Percentiles rank a stretch among this genome's conserved stretches.
Conservation (phyloP, 306 rosid genomes). For the Acacia melanoxylon region DNA sequence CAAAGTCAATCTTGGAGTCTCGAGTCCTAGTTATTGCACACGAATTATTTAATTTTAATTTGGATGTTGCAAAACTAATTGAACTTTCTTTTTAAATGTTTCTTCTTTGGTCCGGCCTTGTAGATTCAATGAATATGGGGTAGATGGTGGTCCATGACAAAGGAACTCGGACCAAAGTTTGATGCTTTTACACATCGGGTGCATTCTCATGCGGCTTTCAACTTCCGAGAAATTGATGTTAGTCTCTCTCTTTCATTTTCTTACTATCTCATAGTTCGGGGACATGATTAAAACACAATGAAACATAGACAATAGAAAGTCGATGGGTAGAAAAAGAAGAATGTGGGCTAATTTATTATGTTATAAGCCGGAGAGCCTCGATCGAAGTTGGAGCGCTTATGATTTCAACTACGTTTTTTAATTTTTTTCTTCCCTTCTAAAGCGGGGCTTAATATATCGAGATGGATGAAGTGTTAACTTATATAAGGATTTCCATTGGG, state of each 20-base stretch:
- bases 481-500: slow-evolving; percentile 7
- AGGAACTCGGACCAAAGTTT: slow-evolving; percentile 50
- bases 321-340: not conserved
- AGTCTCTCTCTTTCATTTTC: slow-evolving; percentile 33
- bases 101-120: not conserved
- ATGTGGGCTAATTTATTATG: not conserved
- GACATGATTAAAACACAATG: slow-evolving; percentile 7
- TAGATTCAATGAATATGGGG: slow-evolving; percentile 56
- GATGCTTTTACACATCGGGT: slow-evolving; percentile 41
- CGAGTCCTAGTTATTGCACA: not conserved
- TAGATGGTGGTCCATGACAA: slow-evolving; percentile 56
- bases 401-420: slow-evolving; percentile 17
- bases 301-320: slow-evolving; percentile 3
- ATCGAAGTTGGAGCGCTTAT: slow-evolving; percentile 18
- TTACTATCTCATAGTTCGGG: not conserved
- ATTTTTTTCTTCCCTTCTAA: slow-evolving; percentile 2
- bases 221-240: slow-evolving; percentile 54
- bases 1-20: not conserved
- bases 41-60: not conserved
- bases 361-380: not conserved
- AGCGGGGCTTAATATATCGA: not conserved
- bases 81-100: not conserved
- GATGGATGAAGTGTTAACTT: slow-evolving; percentile 20
- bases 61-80: not conserved
- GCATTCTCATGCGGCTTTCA: slow-evolving; percentile 46